Base-by-base conservation (phyloP, 495 filamentous ascomycete species). In the Xylaria scruposa region DNA sequence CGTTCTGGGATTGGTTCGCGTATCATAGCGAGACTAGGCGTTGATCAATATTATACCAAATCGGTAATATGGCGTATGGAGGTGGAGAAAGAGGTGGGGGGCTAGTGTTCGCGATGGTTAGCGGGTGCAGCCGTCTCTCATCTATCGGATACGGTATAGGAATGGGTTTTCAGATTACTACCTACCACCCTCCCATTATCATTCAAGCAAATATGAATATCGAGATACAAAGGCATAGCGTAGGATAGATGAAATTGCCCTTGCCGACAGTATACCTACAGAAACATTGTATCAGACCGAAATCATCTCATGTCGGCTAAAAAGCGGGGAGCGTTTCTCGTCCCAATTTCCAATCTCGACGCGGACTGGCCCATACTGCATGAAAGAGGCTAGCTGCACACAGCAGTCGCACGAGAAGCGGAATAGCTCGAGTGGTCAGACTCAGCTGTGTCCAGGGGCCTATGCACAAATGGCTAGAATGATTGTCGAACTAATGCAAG, bases 371-470 rank as follows among this genome's bases (percentile, higher is more conserved):
- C 13, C 36, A 61, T 59, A 40, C 24, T 49, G 67, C 54, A 71
- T 58, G 60, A 54, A 71, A 65, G 53, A 65, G 69, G 62, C 53
- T 47, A 59, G 62, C 53, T 59, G 61, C 42, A 10, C 13, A 56
- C 15, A 17, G 33, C 60, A 38, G 69, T 36, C 44, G 29, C 24
- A 71, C 68, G 42, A 65, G 47, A 71, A 54, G 17, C 47, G 68
- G 31, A 71, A 56, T 53, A 49, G 46, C 38, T 69, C 53, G 29
- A 21, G 29, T 42, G 46, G 59, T 64, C 8, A 36, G 61, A 56
- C 29, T 49, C 61, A 71, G 70, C 70, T 71, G 70, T 70, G 68
- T 33, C 26, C 8, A 33, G 42, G 15, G 24, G 60, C 38, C 54
- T 51, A 51, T n/a, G 47, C 47, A 51, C 51, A 47, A 33, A 38